phyloP scores from a whole-genome alignment of 495 filamentous ascomycete genomes.

The Neurospora sp. region DNA sequence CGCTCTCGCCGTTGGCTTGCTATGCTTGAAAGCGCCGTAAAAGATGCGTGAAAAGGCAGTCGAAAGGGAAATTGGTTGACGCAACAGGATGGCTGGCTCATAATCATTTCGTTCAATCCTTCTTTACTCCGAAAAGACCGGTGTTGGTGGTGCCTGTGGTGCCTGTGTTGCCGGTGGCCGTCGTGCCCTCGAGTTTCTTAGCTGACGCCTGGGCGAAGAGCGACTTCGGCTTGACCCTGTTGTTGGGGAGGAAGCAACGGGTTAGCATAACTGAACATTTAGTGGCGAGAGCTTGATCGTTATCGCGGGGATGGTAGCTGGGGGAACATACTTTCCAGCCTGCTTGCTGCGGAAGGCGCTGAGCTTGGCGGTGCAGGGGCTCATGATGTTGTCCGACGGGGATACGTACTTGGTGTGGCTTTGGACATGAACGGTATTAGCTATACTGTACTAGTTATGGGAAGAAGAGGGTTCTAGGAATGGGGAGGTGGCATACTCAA shows the following conservation, averaged over 20 bases:
- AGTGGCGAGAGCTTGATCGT: neutral
- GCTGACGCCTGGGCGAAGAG: constrained; percentile 51
- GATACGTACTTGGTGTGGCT: constrained; percentile 64
- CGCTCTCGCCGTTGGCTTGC: neutral
- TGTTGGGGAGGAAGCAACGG: neutral
- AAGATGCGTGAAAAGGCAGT: neutral
- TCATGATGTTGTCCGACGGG: constrained; percentile 89
- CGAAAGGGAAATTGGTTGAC: neutral
- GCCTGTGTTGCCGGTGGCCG: constrained; percentile 13
- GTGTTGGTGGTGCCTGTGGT: neutral
- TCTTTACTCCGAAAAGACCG: neutral
- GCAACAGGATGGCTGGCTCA: neutral
- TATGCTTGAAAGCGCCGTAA: neutral
- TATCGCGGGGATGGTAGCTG: neutral
- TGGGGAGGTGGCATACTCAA: constrained; percentile 38
- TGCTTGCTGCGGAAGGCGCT: constrained; percentile 75
- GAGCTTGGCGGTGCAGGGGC: constrained; percentile 85
- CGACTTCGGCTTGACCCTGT: constrained; percentile 51
- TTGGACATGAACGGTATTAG: neutral
- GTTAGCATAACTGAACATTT: constrained; percentile 3
- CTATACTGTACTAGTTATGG: neutral
- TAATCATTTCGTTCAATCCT: neutral
- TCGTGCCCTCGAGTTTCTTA: constrained; percentile 40
- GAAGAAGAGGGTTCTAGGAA: neutral
- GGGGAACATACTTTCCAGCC: constrained; percentile 50